These are phyloP conservation scores for Mycosphaerella sp. DNA, from an alignment of 2,329 filamentous ascomycete species.

Conservation along the genomic window DNA sequence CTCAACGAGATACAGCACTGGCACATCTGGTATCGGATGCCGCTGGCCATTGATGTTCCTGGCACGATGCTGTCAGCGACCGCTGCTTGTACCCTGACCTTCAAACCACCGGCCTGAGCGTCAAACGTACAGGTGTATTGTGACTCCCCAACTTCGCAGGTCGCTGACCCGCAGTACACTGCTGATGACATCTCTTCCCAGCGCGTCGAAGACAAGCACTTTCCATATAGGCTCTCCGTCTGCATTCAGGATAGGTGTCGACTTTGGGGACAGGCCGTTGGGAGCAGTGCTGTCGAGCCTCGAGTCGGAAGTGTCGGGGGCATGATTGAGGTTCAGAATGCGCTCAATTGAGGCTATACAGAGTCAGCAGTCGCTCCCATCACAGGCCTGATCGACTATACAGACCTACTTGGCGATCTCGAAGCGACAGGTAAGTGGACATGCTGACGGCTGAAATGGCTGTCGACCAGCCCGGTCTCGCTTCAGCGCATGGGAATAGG, in stretches of 20 bases:
- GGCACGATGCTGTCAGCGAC: conserved; percentile 29
- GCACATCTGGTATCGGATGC: conserved; percentile 91
- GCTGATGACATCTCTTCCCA: conserved; percentile 91
- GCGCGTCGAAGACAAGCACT: conserved; percentile 88
- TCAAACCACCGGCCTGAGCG: background rate
- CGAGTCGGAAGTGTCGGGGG: conserved; percentile 50
- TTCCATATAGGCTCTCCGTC: conserved; percentile 97
- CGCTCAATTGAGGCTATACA: conserved; percentile 78
- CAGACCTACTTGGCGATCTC: conserved; percentile 68
- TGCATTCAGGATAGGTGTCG: conserved; percentile 74
- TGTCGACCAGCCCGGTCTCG: conserved; percentile 26
- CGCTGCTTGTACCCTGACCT: conserved; percentile 30
- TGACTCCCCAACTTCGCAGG: conserved; percentile 87
- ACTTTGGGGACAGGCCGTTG: conserved; percentile 60
- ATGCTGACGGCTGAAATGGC: conserved; percentile 38
- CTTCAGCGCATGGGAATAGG: conserved; percentile 26
- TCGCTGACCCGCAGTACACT: conserved; percentile 93
- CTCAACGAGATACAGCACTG: conserved; percentile 93
- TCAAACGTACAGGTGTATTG: conserved; percentile 73
- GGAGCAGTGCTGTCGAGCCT: conserved; percentile 56
- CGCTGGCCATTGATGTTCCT: conserved; percentile 73
- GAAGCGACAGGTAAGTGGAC: conserved; percentile 55
- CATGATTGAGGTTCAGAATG: conserved; percentile 89
- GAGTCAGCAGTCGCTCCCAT: conserved; percentile 11
- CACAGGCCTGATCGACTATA: conserved; percentile 22